Evolutionary conservation across 2,329 filamentous ascomycete genomes (phyloP).

Genomic region (Stromatinia cepivora): DNA sequence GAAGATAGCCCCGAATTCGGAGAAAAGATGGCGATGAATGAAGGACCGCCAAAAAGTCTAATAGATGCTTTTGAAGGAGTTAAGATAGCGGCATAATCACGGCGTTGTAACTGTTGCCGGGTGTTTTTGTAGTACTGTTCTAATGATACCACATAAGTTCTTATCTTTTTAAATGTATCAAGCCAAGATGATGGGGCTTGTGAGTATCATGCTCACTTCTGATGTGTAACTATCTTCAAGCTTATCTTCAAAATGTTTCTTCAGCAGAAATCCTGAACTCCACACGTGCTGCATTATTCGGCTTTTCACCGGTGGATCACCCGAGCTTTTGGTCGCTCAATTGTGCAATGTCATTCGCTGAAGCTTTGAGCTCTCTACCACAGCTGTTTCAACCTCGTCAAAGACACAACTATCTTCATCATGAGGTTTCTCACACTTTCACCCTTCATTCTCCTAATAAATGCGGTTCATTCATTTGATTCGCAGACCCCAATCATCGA

Average conservation of each 20-base stretch:
- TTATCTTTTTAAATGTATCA: background rate
- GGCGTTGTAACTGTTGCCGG: background rate
- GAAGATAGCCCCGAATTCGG: constrained; percentile 34
- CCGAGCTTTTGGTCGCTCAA: background rate
- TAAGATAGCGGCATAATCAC: constrained; percentile 8
- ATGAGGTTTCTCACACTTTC: constrained; percentile 32
- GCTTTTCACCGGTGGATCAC: background rate
- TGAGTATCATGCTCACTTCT: background rate
- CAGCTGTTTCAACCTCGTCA: constrained; percentile 6
- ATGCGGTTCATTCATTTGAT: constrained; percentile 26
- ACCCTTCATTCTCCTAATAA: constrained; percentile 27
- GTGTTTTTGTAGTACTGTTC: background rate
- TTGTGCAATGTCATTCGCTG: constrained; percentile 4
- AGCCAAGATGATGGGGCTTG: background rate
- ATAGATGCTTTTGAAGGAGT: constrained; percentile 22
- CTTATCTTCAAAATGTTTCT: background rate
- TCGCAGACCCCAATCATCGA: constrained; percentile 30
- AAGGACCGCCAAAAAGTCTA: constrained; percentile 25
- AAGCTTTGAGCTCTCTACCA: background rate
- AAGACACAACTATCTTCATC: background rate
- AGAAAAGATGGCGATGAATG: constrained; percentile 28
- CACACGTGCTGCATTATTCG: background rate
- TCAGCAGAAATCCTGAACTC: background rate
- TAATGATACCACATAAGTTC: constrained; percentile 20
- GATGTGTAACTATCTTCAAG: background rate